phyloP scores from a whole-genome alignment of 352 stramenopile genomes.

The Globisporangium middletonii region DNA sequence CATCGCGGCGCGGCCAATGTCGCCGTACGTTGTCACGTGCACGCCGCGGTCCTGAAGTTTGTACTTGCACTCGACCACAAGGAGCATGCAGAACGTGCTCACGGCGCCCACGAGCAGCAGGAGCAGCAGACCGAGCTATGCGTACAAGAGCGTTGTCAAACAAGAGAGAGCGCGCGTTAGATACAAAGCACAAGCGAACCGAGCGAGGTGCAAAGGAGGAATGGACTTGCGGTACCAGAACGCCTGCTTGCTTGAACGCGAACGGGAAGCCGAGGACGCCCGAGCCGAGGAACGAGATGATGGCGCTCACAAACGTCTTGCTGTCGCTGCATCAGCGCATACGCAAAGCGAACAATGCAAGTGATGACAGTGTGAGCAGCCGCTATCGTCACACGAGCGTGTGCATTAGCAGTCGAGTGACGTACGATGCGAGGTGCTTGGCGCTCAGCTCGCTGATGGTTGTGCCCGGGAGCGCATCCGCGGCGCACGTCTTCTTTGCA shows the following conservation, averaged over 20 bases:
- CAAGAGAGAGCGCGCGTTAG: background rate
- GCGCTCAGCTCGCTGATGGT: background rate
- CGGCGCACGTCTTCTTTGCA: background rate
- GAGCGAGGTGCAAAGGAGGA: background rate
- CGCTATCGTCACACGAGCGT: background rate
- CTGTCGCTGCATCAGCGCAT: conserved; percentile 23
- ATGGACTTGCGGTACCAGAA: conserved; percentile 43
- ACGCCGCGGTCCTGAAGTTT: conserved; percentile 47
- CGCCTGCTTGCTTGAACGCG: conserved; percentile 87
- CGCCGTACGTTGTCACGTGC: conserved; percentile 67
- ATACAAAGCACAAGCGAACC: background rate
- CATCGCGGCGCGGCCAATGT: conserved; percentile 79
- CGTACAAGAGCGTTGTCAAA: background rate
- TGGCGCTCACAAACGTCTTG: conserved; percentile 62
- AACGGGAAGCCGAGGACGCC: conserved; percentile 88
- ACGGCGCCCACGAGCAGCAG: conserved; percentile 41
- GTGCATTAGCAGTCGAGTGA: background rate
- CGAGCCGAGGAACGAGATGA: conserved; percentile 91
- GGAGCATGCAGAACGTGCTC: conserved; percentile 67
- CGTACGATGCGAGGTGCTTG: background rate
- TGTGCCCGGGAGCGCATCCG: background rate
- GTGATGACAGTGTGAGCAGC: too few relatives aligned
- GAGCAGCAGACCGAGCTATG: conserved; percentile 39
- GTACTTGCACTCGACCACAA: conserved; percentile 81
- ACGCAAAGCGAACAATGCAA: too few relatives aligned